phyloP scores from a whole-genome alignment of 768 basidiomycete species.

The Gelatoporia subvermispora region DNA sequence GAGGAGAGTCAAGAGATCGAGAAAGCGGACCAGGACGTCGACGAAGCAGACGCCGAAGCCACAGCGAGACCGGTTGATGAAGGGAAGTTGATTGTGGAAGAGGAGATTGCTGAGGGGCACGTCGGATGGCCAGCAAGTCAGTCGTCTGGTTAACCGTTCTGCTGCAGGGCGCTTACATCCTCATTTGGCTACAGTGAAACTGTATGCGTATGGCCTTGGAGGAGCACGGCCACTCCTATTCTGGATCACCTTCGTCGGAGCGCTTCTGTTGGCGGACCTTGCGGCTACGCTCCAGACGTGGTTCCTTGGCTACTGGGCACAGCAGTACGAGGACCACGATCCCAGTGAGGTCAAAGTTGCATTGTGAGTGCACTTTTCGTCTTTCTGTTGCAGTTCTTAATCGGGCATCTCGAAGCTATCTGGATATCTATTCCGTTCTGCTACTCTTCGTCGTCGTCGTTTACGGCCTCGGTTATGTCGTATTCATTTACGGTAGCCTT shows the following conservation, averaged over 20 bases:
- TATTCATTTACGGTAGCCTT: constrained; percentile 41
- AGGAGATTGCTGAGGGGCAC: constrained; percentile 59
- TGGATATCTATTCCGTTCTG: constrained; percentile 35
- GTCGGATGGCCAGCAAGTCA: constrained; percentile 43
- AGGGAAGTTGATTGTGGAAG: constrained; percentile 58
- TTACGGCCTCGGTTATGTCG: constrained; percentile 29
- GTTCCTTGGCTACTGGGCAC: constrained; percentile 34
- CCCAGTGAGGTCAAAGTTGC: constrained; percentile 9
- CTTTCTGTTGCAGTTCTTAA: background rate
- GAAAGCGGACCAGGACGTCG: constrained; percentile 17
- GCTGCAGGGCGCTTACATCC: background rate
- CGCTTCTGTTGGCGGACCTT: constrained; percentile 15
- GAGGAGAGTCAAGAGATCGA: constrained; percentile 12
- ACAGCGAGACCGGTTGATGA: constrained; percentile 17
- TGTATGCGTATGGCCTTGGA: constrained; percentile 21
- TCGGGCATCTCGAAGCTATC: constrained; percentile 35
- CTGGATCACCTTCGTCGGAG: constrained; percentile 22
- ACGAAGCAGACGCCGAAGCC: constrained; percentile 13
- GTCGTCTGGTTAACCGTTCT: background rate
- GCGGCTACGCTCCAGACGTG: constrained; percentile 28
- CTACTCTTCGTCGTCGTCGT: constrained; percentile 25
- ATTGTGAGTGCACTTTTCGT: constrained; percentile 8
- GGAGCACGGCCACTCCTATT: constrained; percentile 24
- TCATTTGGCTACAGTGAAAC: constrained; percentile 21
- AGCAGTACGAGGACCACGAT: constrained; percentile 16